Base-by-base conservation (phyloP, 1,284 basidiomycete species). In the Sporisorium graminicola region DNA sequence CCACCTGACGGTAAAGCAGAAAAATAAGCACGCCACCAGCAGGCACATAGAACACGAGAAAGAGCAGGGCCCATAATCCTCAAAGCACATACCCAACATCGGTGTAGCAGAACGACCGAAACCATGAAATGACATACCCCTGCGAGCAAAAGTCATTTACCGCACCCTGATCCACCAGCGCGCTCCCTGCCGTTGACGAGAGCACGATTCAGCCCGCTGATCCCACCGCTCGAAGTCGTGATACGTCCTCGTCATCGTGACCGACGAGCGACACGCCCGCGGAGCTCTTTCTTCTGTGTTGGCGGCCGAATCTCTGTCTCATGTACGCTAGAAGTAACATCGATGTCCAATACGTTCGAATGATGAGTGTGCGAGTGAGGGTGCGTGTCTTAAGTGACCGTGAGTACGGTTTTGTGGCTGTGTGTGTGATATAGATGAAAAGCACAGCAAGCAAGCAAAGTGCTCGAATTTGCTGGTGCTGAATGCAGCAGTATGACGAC, bases 1-100 rank as follows among this genome's bases (percentile, higher is more conserved):
- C 31, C 20, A 79, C 71, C 58, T 80, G 79, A 8, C 65, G 47
- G 16, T 43, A 69, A 1, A 80, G 57, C 12, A 80, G 56, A 26
- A 35, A 74, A 29, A 75, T 65, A 26, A 81, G 72, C 24, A 66
- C 67, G n/a, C 79, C 79, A 27, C 79, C 78, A 1, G 79, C 78
- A 6, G 78, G 78, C 6, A 81, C 74, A 69, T 81, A 81, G 47
- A 80, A 81, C 20, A 65, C 51, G 14, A 81, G 50, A 43, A 80
- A 79, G 29, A 80, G 27, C 2, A 71, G 43, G 12, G 79, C 78
- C 73, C 75, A 81, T 55, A 80, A 66, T 2, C 56, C 55, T 78
- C 79, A 81, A 8, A 81, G 51, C 9, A 72, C 59, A 29, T 71
- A 80, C 24, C 51, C 59, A 29, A 81, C 72, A 33, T 61, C 67